These are phyloP conservation scores for Dicorynia guianensis DNA, from an alignment of 306 rosid genomes.

Conservation along the genomic window DNA sequence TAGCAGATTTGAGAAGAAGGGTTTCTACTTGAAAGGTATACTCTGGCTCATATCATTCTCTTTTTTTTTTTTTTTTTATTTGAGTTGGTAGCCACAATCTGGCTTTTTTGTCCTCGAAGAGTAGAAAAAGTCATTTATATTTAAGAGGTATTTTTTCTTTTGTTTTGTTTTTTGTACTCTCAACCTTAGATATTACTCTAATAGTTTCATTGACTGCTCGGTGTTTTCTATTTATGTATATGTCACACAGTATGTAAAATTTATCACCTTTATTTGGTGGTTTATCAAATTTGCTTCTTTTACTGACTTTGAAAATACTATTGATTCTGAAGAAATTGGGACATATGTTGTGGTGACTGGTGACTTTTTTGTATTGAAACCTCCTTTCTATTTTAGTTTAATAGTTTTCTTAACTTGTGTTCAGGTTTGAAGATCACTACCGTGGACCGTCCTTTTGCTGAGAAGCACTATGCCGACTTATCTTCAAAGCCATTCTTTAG, in stretches of 20 bases:
- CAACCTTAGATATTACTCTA: neutral
- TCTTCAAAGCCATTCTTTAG: conserved; percentile 91
- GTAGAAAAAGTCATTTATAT: neutral
- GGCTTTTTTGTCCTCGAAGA: neutral
- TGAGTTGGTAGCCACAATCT: neutral
- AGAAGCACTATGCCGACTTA: conserved; percentile 86
- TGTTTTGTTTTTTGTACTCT: neutral
- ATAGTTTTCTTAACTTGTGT: conserved; percentile 11
- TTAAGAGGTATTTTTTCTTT: neutral
- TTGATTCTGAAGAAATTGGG: neutral
- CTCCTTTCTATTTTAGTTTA: neutral
- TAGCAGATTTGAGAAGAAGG: conserved; percentile 96
- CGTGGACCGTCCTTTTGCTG: conserved; percentile 89
- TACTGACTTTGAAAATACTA: neutral
- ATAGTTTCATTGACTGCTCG: neutral
- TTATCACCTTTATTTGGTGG: neutral
- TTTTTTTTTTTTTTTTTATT: neutral
- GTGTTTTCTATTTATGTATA: neutral
- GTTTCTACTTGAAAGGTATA: conserved; percentile 82
- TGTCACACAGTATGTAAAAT: neutral
- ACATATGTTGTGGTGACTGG: neutral
- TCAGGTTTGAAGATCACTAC: conserved; percentile 81
- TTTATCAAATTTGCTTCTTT: neutral
- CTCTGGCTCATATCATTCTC: neutral
- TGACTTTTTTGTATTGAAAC: no score